Conservation (phyloP, 169 alveolate species). For the Plasmodium coatneyi region DNA sequence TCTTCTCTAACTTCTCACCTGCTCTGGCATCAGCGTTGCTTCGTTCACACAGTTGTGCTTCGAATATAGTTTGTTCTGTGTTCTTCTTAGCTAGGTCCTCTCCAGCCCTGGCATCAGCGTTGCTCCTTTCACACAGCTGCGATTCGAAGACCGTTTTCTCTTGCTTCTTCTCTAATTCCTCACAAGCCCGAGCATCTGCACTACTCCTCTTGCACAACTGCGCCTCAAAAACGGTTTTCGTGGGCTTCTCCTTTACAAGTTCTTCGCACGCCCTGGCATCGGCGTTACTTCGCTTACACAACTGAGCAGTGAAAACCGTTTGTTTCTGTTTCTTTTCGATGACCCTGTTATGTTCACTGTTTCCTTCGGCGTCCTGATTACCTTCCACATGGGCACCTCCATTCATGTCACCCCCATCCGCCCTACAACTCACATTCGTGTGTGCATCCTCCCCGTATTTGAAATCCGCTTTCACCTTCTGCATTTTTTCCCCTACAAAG, state of each 20-base stretch:
- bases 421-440: neutral
- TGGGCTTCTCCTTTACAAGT: neutral
- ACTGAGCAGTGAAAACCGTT: constrained; percentile 14
- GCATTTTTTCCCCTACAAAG: constrained; percentile 69
- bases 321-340: constrained; percentile 7
- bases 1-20: constrained; percentile 3
- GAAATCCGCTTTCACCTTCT: constrained; percentile 60
- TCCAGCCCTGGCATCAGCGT: constrained; percentile 59
- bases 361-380: neutral
- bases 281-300: constrained; percentile 14
- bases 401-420: neutral
- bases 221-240: constrained; percentile 15
- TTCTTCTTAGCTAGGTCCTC: constrained; percentile 2
- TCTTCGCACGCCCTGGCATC: constrained; percentile 45
- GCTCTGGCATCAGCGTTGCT: constrained; percentile 69
- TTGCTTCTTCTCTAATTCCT: neutral
- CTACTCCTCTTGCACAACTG: constrained; percentile 1
- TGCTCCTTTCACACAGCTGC: constrained; percentile 36
- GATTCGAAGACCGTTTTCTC: constrained; percentile 37
- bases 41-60: constrained; percentile 16
- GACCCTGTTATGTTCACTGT: neutral
- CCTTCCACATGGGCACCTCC: neutral
- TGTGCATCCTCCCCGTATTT: constrained; percentile 66
- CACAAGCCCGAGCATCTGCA: constrained; percentile 26
- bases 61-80: constrained; percentile 35